Base-by-base conservation (phyloP, 345 rosid genomes). In the Salix caprea region DNA sequence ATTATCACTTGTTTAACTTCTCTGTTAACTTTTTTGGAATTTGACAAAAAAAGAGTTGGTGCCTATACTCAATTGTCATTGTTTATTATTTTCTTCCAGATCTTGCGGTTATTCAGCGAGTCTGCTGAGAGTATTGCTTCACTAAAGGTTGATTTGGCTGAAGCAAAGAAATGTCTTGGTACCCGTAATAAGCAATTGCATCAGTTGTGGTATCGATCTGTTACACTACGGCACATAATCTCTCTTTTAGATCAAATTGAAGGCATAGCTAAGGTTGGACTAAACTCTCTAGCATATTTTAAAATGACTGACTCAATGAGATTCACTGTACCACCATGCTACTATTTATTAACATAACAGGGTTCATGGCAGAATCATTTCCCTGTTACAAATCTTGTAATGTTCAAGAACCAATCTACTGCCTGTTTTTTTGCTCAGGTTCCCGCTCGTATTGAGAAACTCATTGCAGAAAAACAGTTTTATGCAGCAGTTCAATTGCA, bases 141-240 rank as follows among this genome's bases (percentile, higher is more conserved):
- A 34, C 76, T 96, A 76, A 96, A 92, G 90, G 84, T 87, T 72
- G 94, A 94, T 89, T 92, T 96, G 89, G 89, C 92, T 65, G 99
- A 96, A 42, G 91, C 98, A 67, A 94, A 94, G 89, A 84, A 74
- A 87, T 78, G 84, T 70, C 94, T 96, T 86, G 97, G 97, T 79
- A 78, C 90, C 56, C 90, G 97, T 80, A 96, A 87, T 85, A 96
- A 94, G 84, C 99, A 96, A 69, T 87, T 96, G 87, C 98, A 96
- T 85, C 99, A 96, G 83, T 75, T 96, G 76, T 96, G 98, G 99
- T 96, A 91, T 85, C 97, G 99, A 58, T 96, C 99, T 78, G 99
- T 94, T 79, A 96, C 99, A 12, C 82, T 96, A 82, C 91, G 99
- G 65, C 99, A 94, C 86, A 92, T 96, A 77, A 96, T 96, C 83